Base-by-base conservation (phyloP, 331 rosid genomes). In the Cucumis variabilis region DNA sequence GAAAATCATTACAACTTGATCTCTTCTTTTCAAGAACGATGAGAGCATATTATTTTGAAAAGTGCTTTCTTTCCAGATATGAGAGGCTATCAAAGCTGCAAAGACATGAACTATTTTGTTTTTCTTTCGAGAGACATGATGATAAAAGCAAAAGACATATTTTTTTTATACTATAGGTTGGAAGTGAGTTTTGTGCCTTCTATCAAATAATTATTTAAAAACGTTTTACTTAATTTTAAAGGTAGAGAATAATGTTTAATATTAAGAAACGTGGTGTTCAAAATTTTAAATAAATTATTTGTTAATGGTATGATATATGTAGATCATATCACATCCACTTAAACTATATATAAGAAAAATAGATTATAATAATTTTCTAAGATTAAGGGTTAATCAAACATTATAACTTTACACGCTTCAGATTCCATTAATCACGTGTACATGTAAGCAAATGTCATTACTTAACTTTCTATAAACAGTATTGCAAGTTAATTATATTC, bases 341-440 rank as follows among this genome's bases (percentile, higher is more conserved):
- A 75, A 10, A 58, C 1, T 58, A 19, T 10, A n/a, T n/a, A n/a
- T n/a, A n/a, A n/a, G n/a, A n/a, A 46, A 75, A 46, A 44, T 11
- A 19, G 1, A n/a, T n/a, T n/a, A n/a, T n/a, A n/a, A 37, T 33
- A 72, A 8, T 0, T 66, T 30, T n/a, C n/a, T 5, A 44, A 44
- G 9, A 10, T 74, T 21, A 1, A 75, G n/a, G 21, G 30, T 23
- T 75, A 41, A 75, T 75, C 27, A 23, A 44, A 19, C 60, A 75
- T 6, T 30, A 33, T 33, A 44, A 21, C 82, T 75, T 75, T 44
- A 75, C 82, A 75, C 33, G 20, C 81, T 46, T 11, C 12, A 46
- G 62, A 75, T 75, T 75, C 82, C 20, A 20, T 75, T 74, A 74
- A 74, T 41, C 80, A 74, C 21, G 51, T 72, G 78, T 37, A 72